Percentiles rank a stretch among this genome's conserved stretches.
These are phyloP conservation scores for Aureobasidium sp. DNA, from an alignment of 2,329 filamentous ascomycete species.

Conservation along the genomic window DNA sequence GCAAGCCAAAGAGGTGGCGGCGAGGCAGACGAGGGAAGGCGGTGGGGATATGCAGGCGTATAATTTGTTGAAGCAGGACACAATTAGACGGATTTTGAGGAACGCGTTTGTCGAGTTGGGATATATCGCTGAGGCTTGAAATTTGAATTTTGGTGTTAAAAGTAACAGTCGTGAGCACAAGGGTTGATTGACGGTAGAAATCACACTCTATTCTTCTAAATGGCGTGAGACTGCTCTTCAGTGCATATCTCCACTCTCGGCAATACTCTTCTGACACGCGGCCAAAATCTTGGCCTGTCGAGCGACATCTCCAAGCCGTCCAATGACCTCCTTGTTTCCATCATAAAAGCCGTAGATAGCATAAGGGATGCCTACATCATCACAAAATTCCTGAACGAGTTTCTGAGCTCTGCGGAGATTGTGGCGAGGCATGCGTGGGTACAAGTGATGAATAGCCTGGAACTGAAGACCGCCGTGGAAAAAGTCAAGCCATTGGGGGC, in stretches of 20 bases:
- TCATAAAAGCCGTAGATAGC: slow-evolving; percentile 78
- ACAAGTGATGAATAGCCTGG: slow-evolving; percentile 81
- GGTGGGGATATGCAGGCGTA: not conserved
- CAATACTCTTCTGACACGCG: slow-evolving; percentile 34
- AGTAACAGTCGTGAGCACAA: too few relatives aligned
- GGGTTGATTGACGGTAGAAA: too few relatives aligned
- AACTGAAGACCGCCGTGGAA: slow-evolving; percentile 86
- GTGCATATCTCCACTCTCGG: slow-evolving; percentile 30
- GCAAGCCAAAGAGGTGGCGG: not conserved
- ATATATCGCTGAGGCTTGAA: not conserved
- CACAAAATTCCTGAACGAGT: slow-evolving; percentile 72
- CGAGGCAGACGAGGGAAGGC: not conserved
- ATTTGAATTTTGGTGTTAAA: not conserved
- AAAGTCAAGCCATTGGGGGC: slow-evolving; percentile 80
- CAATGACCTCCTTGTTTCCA: slow-evolving; percentile 74
- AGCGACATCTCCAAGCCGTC: slow-evolving; percentile 68
- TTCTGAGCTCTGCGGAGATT: slow-evolving; percentile 70
- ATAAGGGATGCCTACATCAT: slow-evolving; percentile 76
- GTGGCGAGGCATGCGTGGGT: slow-evolving; percentile 74
- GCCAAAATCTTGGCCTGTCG: slow-evolving; percentile 29
- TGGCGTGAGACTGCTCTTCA: too few relatives aligned
- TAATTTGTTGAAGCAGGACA: not conserved
- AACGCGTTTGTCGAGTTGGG: not conserved
- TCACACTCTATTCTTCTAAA: too few relatives aligned
- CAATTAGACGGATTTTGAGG: not conserved